Conservation (phyloP, 345 rosid species). For the Dipteronia sinensis region DNA sequence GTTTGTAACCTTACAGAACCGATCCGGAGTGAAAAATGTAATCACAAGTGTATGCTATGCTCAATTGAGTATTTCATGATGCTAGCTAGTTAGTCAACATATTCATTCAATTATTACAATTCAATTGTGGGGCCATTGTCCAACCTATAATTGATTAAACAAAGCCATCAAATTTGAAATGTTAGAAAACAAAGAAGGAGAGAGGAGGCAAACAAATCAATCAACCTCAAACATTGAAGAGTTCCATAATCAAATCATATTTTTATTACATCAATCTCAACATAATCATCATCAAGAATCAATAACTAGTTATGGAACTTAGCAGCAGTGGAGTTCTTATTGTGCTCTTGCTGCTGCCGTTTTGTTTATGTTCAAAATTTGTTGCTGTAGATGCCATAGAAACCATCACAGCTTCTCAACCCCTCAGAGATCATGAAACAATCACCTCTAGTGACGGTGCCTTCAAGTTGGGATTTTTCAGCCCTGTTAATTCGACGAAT, state of each 20-base stretch:
- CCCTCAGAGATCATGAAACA: constrained; percentile 20
- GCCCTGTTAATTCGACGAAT: constrained; percentile 21
- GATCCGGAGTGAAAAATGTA: too few species aligned
- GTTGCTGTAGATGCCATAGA: constrained; percentile 12
- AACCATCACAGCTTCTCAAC: constrained; percentile 9
- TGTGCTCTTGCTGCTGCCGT: background rate
- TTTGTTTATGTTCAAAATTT: constrained; percentile 7
- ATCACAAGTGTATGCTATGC: too few species aligned
- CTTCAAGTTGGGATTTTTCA: constrained; percentile 40
- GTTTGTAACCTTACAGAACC: too few species aligned
- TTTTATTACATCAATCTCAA: background rate
- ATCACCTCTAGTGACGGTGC: constrained; percentile 16
- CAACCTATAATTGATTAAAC: background rate
- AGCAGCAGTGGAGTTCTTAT: background rate
- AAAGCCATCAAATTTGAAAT: background rate
- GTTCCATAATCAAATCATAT: too few species aligned
- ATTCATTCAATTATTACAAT: too few species aligned
- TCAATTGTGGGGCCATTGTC: background rate
- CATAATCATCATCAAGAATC: background rate
- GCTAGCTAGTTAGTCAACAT: too few species aligned
- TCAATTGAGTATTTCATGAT: too few species aligned
- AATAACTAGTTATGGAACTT: constrained; percentile 9
- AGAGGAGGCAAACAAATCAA: too few species aligned
- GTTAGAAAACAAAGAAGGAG: too few species aligned
- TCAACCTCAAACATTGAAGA: too few species aligned